Base-by-base conservation (phyloP, 108 stramenopile genomes). In the Skeletonema marinoi region DNA sequence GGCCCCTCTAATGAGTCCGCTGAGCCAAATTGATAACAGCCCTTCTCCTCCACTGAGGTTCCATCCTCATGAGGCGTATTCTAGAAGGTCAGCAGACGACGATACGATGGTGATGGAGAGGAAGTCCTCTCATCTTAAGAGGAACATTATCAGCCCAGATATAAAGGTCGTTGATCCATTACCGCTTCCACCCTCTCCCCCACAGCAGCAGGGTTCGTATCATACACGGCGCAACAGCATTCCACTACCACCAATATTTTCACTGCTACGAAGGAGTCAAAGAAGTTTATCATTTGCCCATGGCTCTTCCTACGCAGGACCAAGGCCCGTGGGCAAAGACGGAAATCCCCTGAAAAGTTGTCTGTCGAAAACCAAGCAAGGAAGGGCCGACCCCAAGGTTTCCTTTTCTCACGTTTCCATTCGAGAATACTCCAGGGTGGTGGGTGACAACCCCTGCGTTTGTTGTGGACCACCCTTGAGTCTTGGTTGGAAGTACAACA, bases 361-460 rank as follows among this genome's bases (percentile, higher is more conserved):
- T 44, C 32, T 80, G 16, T 46, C 44, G 44, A 46, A 46, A n/a
- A 46, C 44, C 44, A 17, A 65, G 61, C 21, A 32, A 38, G 5
- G 32, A 33, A 19, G 36, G 25, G 36, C 42, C 12, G 31, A 32
- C 33, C 4, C n/a, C 3, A 82, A 39, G 58, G 81, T 82, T 14
- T 64, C 74, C 6, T 82, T 82, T 60, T 50, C 63, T 39, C 44
- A 73, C 36, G 75, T 82, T n/a, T 29, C 38, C 25, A 33, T 82
- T 32, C 56, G 82, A 69, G 82, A 82, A 30, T 82, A 82, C 67
- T 68, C 59, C 21, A 62, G 75, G 60, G 60, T 68, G 42, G 70
- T 88, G 32, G 88, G 87, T 4, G 86, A 89, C 32, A 88, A 93
- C 54, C 92, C 92, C n/a, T 67, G 78, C 56, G 88, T 89, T 4